Conservation (phyloP, 2,329 filamentous ascomycete genomes). For the Capronia epimyces region DNA sequence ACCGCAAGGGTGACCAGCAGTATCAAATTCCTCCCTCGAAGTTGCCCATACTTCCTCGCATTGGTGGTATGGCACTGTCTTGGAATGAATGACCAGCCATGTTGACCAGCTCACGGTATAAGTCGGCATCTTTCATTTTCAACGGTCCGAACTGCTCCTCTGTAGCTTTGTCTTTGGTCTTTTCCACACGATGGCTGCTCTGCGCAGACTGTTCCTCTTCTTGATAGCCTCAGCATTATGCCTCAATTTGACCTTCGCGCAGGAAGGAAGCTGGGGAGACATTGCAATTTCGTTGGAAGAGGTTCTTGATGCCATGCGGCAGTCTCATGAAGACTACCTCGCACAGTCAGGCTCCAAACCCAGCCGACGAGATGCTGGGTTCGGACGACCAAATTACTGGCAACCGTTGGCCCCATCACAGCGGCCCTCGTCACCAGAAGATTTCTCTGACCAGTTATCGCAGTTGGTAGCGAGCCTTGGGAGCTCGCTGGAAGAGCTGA, state of each 20-base stretch:
- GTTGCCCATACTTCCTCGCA: slow-evolving; percentile 2
- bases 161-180: not conserved
- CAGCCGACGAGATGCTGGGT: slow-evolving; percentile 1
- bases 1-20: not conserved
- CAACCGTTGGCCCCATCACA: slow-evolving; percentile 2
- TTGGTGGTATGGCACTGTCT: slow-evolving; percentile 11
- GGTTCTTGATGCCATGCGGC: slow-evolving; percentile 8
- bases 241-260: slow-evolving; percentile 2
- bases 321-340: slow-evolving; percentile 9
- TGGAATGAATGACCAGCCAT: slow-evolving; percentile 14
- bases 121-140: slow-evolving; percentile 9
- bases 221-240: not conserved
- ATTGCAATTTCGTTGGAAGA: slow-evolving; percentile 6
- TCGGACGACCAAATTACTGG: slow-evolving; percentile 9
- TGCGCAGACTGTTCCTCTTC: not conserved
- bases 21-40: slow-evolving; percentile 4
- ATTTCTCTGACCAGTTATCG: slow-evolving; percentile 10
- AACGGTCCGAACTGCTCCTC: too few relatives aligned
- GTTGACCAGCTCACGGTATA: slow-evolving; percentile 11
- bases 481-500: slow-evolving; percentile 11
- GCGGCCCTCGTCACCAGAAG: slow-evolving; percentile 5
- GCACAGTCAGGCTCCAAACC: not conserved
- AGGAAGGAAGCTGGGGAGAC: slow-evolving; percentile 3
- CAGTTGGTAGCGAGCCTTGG: slow-evolving; percentile 6
- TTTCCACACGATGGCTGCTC: not conserved